phyloP scores from a whole-genome alignment of 805 yeast genomes.

The Candida montana region DNA sequence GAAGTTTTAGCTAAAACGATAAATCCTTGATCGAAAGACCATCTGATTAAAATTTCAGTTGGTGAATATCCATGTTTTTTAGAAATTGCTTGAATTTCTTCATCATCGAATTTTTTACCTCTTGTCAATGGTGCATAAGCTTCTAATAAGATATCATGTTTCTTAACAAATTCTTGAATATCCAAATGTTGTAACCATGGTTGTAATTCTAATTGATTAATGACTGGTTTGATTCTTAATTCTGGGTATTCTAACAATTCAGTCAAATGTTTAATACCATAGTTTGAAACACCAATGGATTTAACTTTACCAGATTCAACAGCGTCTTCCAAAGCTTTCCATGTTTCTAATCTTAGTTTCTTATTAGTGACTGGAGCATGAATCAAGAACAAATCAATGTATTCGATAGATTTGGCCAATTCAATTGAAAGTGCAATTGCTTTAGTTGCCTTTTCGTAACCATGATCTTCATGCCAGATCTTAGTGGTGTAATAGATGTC shows the following conservation, averaged over 20 bases:
- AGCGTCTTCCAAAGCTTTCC: constrained; percentile 71
- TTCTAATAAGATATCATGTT: constrained; percentile 54
- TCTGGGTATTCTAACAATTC: constrained; percentile 56
- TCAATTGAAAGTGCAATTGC: constrained; percentile 54
- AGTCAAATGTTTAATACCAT: constrained; percentile 52
- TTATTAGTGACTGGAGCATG: constrained; percentile 55
- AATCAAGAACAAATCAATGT: constrained; percentile 67
- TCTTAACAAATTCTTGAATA: constrained; percentile 53
- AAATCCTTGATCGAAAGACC: constrained; percentile 23
- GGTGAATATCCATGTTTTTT: constrained; percentile 27
- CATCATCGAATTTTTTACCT: constrained; percentile 53
- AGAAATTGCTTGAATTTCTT: constrained; percentile 45
- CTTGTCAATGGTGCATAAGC: constrained; percentile 78
- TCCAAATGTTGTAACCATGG: constrained; percentile 76
- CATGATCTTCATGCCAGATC: constrained; percentile 49
- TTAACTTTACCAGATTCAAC: constrained; percentile 52
- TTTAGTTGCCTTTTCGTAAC: constrained; percentile 46
- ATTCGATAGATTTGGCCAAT: constrained; percentile 48
- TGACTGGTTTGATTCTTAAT: constrained; percentile 52
- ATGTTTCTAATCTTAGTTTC: constrained; percentile 50
- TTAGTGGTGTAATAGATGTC: constrained; percentile 70
- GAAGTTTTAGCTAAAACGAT: constrained; percentile 21
- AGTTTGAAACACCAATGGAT: constrained; percentile 78
- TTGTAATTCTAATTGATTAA: constrained; percentile 76
- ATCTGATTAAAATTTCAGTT: constrained; percentile 17